Base-by-base conservation (phyloP, 1,284 basidiomycete species). In the Schizophyllum commune region DNA sequence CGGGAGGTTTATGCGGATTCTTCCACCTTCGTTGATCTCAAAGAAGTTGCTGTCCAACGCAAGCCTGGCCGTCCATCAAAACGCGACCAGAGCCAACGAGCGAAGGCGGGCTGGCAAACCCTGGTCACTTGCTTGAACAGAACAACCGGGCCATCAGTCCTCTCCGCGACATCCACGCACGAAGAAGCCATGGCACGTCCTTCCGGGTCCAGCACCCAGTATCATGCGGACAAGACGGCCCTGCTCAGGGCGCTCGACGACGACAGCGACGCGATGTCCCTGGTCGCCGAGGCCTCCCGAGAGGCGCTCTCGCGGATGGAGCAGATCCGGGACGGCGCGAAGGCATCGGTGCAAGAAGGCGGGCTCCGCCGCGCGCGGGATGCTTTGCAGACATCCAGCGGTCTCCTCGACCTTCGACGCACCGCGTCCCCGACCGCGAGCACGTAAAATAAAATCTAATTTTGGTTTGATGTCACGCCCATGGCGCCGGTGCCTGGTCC, bases 51-150 rank as follows among this genome's bases (percentile, higher is more conserved):
- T 6, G 3, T 27, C 27, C 85, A 82, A 71, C 84, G 86, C 69
- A 85, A 80, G 68, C 27, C 53, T 21, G 89, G 89, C 4, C 79
- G 89, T 0, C 87, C 86, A 0, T 81, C 86, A 6, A 85, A 78
- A 66, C 77, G 82, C 5, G 86, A 88, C 57, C 83, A 80, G 67
- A 72, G 72, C 9, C 81, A 79, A 65, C 83, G 78, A 69, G 79
- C 81, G 5, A 81, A 80, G 65, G 74, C 78, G 1, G 80, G 83
- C 0, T 67, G 86, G 1, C 73, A 72, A 3, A 72, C 74, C 7
- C 71, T 90, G 62, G 82, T 83, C 32, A 74, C 73, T 56, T 83
- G 82, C 80, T 68, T 86, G 56, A 77, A 79, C 59, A 75, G 76
- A 58, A 78, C 64, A 22, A 60, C 67, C 19, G n/a, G 58, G 20